These are phyloP conservation scores for Vickermania ingenoplastis DNA, from an alignment of 208 protist genomes.

Conservation along the genomic window DNA sequence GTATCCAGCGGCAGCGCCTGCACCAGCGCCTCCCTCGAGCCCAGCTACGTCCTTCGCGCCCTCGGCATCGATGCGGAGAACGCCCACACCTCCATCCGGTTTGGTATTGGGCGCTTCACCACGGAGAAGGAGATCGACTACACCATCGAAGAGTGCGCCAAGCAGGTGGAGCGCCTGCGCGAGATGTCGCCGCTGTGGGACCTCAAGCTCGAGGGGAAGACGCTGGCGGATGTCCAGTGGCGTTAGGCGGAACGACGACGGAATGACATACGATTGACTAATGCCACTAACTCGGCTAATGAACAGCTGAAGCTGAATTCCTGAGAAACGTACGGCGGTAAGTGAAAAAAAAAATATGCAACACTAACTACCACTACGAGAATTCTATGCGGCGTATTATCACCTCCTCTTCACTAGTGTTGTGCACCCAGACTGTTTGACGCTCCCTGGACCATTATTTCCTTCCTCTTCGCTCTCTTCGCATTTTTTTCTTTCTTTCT, in stretches of 20 bases:
- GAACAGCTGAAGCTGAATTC: neutral
- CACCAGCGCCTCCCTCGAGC: conserved; percentile 98
- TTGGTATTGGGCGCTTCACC: conserved; percentile 98
- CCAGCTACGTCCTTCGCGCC: conserved; percentile 98
- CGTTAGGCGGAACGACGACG: conserved; percentile 16
- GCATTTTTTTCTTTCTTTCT: no score
- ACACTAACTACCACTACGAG: no score
- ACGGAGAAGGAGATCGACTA: conserved; percentile 94
- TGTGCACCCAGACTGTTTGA: no score
- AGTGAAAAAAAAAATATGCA: conserved; percentile 27
- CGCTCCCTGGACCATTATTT: no score
- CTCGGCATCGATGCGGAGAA: conserved; percentile 97
- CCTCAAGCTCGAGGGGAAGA: conserved; percentile 96
- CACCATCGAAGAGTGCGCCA: conserved; percentile 80
- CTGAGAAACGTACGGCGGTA: no score
- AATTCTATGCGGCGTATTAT: no score
- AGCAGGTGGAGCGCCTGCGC: conserved; percentile 92
- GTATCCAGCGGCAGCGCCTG: conserved; percentile 97
- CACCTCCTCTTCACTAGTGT: no score
- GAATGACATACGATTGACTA: neutral
- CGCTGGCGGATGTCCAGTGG: conserved; percentile 81
- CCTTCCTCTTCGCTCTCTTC: no score
- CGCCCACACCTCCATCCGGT: conserved; percentile 98
- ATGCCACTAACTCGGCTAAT: neutral
- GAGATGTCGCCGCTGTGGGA: conserved; percentile 99